These are phyloP conservation scores for Xylaria sp. DNA, from an alignment of 2,329 filamentous ascomycete genomes.

Conservation along the genomic window DNA sequence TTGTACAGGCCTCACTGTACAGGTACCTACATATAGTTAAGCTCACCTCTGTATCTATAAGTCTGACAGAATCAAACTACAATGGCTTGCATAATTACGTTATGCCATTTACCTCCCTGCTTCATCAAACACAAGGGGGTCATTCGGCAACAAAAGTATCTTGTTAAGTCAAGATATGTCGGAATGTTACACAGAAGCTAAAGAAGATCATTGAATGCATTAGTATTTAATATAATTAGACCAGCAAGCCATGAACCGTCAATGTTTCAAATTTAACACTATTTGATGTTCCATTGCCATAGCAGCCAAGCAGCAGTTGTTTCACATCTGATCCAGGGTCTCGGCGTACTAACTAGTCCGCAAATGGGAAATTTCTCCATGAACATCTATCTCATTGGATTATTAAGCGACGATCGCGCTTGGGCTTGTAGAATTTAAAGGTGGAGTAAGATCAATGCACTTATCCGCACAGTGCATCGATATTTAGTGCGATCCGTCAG, in stretches of 20 bases:
- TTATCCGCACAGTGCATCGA: slow-evolving; percentile 14
- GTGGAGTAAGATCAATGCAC: neutral
- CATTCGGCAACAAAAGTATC: neutral
- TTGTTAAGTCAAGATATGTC: neutral
- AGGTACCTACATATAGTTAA: neutral
- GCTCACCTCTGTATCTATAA: neutral
- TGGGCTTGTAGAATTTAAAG: slow-evolving; percentile 6
- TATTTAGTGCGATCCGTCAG: neutral
- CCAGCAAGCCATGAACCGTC: neutral
- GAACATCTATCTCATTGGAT: slow-evolving; percentile 20
- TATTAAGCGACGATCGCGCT: slow-evolving; percentile 33
- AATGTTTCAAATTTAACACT: neutral
- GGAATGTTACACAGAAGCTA: too few relatives aligned
- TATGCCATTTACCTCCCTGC: neutral
- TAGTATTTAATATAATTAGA: too few relatives aligned
- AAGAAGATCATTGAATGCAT: too few relatives aligned
- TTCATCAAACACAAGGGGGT: neutral
- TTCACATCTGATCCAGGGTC: neutral
- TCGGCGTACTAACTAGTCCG: neutral
- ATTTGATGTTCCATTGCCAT: neutral
- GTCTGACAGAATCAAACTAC: neutral
- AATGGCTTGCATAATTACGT: too few relatives aligned
- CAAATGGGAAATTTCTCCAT: neutral
- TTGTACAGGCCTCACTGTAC: too few relatives aligned
- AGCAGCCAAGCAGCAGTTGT: neutral